Conservation (phyloP, 192 early-diverging fungal species). For the Backusella tuberculispora region DNA sequence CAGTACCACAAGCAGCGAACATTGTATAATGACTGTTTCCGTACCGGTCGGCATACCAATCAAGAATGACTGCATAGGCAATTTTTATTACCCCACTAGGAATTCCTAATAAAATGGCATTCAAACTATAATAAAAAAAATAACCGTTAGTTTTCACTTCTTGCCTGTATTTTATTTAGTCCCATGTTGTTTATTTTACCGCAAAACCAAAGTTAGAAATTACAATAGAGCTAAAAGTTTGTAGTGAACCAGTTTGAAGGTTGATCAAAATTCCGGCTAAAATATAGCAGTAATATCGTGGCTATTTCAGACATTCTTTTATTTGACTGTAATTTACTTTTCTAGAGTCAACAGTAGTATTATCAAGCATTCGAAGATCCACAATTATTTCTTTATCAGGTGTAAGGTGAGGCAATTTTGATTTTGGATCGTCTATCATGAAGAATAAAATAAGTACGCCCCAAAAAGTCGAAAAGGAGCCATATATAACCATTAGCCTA, state of each 20-base stretch:
- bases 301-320: conserved; percentile 25
- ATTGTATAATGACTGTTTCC: conserved; percentile 9
- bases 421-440: conserved; percentile 35
- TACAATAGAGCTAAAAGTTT: conserved; percentile 23
- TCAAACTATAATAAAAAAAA: conserved; percentile 13
- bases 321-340: conserved; percentile 30
- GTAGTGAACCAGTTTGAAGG: conserved; percentile 32
- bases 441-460: conserved; percentile 29
- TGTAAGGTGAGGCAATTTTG: conserved; percentile 13
- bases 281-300: conserved; percentile 19
- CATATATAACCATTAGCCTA: conserved; percentile 40
- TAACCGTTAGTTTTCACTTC: neutral
- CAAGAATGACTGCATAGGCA: conserved; percentile 2
- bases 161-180: neutral
- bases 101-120: conserved; percentile 29
- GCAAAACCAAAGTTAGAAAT: conserved; percentile 30
- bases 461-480: conserved; percentile 1
- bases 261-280: conserved; percentile 16
- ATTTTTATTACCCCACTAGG: conserved; percentile 26
- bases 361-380: conserved; percentile 30
- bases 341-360: conserved; percentile 16
- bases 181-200: neutral
- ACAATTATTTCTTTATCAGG: conserved; percentile 29
- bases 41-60: neutral
- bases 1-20: neutral